phyloP scores from a whole-genome alignment of 78 protist species.

The Creolimax fragrantissima region DNA sequence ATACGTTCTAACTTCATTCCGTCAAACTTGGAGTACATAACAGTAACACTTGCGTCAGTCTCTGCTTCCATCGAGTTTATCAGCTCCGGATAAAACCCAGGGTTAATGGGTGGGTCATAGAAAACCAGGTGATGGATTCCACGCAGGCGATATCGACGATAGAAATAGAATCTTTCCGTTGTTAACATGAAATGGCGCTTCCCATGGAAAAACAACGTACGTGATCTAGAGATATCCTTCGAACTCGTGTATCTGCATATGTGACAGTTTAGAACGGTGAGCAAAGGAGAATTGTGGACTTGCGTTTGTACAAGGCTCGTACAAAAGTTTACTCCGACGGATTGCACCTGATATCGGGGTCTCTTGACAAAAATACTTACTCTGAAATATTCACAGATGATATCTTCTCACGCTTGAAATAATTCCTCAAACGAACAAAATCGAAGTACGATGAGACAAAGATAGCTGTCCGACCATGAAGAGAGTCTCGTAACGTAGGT shows the following conservation, averaged over 20 bases:
- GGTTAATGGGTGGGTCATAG: slow-evolving; percentile 35
- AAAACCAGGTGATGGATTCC: slow-evolving; percentile 35
- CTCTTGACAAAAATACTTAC: too few relatives aligned
- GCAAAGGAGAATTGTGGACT: too few relatives aligned
- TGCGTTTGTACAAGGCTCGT: too few relatives aligned
- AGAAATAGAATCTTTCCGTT: slow-evolving; percentile 41
- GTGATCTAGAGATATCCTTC: neutral
- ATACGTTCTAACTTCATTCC: neutral
- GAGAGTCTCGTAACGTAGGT: slow-evolving; percentile 17
- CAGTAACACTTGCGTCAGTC: neutral
- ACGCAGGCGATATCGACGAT: slow-evolving; percentile 14
- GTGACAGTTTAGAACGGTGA: too few relatives aligned
- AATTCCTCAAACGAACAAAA: slow-evolving; percentile 44
- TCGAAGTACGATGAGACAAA: slow-evolving; percentile 63
- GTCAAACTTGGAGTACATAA: neutral
- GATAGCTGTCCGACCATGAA: slow-evolving; percentile 15
- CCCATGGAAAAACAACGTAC: neutral
- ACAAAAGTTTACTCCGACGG: too few relatives aligned
- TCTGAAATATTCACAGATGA: slow-evolving; percentile 5
- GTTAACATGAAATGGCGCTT: neutral
- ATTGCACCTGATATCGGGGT: too few relatives aligned
- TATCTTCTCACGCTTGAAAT: neutral
- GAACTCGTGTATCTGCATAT: neutral
- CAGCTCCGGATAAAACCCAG: slow-evolving; percentile 47
- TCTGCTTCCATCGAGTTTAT: slow-evolving; percentile 24